Percentiles rank a stretch among this genome's conserved stretches.
phyloP scores from a whole-genome alignment of 441 rosid species.

The Gossypium gossypioides region DNA sequence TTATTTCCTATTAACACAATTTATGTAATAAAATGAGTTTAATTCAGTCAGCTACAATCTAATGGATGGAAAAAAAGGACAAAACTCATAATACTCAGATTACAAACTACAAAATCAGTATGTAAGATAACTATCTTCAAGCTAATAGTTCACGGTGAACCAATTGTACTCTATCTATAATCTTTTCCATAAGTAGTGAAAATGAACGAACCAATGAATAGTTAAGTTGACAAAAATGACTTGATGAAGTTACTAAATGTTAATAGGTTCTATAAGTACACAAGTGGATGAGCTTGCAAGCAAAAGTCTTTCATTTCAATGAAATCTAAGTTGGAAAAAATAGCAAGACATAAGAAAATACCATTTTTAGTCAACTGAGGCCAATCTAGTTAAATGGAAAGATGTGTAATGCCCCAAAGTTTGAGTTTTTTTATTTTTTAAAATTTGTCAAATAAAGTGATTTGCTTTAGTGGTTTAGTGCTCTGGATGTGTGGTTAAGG shows the following conservation, averaged over 20 bases:
- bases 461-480: too few relatives aligned
- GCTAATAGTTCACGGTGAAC: neutral
- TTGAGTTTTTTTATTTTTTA: too few relatives aligned
- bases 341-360: constrained; percentile 15
- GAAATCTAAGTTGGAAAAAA: neutral
- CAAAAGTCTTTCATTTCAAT: neutral
- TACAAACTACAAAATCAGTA: neutral
- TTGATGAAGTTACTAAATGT: neutral
- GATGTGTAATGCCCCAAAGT: too few relatives aligned
- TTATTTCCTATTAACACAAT: neutral
- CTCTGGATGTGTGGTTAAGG: too few relatives aligned
- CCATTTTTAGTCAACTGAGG: constrained; percentile 95
- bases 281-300: neutral
- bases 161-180: neutral
- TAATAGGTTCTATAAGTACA: neutral
- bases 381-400: constrained; percentile 57
- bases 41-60: neutral
- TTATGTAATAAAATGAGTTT: neutral
- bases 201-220: neutral
- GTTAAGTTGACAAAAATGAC: too few relatives aligned
- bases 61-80: neutral
- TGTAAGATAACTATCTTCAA: neutral
- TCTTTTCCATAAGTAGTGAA: neutral
- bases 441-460: too few relatives aligned
- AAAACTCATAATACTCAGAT: neutral